Evolutionary conservation across 2,329 filamentous ascomycete genomes (phyloP), one percentile per base, ranked within the genome.

Genomic region (Aspergillus jensenii): DNA sequence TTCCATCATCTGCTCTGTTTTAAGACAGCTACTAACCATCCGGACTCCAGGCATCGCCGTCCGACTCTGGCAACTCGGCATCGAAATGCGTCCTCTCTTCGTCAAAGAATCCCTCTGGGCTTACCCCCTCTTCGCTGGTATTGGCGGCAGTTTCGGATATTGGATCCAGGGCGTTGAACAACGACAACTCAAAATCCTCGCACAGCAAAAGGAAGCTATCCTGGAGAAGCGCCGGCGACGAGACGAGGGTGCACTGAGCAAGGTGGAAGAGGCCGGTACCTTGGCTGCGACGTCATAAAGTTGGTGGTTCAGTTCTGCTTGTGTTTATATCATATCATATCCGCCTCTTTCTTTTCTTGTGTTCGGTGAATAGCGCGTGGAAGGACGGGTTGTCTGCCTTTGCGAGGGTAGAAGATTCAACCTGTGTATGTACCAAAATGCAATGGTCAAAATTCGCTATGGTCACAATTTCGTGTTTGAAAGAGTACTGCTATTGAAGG

Each of bases 61-160:
- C 73, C 90, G 93, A 69, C 85, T 95, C 78, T 97, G 93, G 91
- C 95, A 98, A 79, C 88, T 99, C 75, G 95, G 93, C 72, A 95
- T 99, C 76, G 92, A 99, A 82, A 96, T 96, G 92, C 91, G 93
- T 62, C 95, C 93, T 52, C 88, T 97, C 77, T 91, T 98, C 84
- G 88, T 89, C 79, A 86, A 84, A 71, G 83, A 89, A 74, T 90
- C 89, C 55, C 86, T 96, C 71, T 96, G 91, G 90, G 91, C 87
- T 52, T 99, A 96, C 81, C 95, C 95, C 55, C 79, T 93, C 68
- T 99, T 95, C 78, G 93, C 88, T 59, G 85, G 85, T 67, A 86
- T 91, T 63, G 93, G 93, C 68, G 93, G 88, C 68, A 91, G 89
- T 78, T 97, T 98, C 79, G 95, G 95, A 67, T 97, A 97, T 83